Base-by-base conservation (phyloP, 768 basidiomycete genomes). In the Rubroboletus pulcherrimus region DNA sequence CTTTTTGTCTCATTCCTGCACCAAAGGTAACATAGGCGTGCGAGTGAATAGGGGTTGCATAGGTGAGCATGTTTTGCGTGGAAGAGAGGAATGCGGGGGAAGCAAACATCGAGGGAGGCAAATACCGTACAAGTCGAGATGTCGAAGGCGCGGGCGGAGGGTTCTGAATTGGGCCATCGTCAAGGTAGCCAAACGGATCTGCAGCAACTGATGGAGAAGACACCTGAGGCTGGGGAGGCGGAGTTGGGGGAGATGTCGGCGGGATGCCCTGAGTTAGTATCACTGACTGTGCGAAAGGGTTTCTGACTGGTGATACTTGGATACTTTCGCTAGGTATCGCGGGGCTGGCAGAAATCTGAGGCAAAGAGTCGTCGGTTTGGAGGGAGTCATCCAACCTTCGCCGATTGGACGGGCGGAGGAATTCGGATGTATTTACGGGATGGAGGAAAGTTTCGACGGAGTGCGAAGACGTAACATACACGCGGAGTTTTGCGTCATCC, bases 11-110 rank as follows among this genome's bases (percentile, higher is more conserved):
- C 76, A 85, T 85, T 3, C 93, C 93, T 6, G 93, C 86, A 21
- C 92, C 92, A 62, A 95, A 91, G 1, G 92, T 89, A 10, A 94
- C 85, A 67, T 83, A 93, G 35, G 87, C 89, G 51, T 88, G 82
- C 3, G 84, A 71, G 66, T 91, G 77, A 34, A 86, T 75, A 30
- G 89, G 83, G 48, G 79, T 78, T 6, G 80, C 78, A 21, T 81
- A 80, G 2, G 77, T 73, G 14, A 77, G 74, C 56, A 81, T 69
- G 38, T 74, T 73, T 41, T 75, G 67, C 57, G 46, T 71, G 56
- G 63, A 77, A 61, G 60, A 58, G 49, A 69, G 73, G 29, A 76
- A 68, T 33, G 62, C 60, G 7, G 70, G 66, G 1, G 66, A 70
- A 19, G 71, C 66, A 35, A 78, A 69, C 68, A 73, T 71, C 5